Evolutionary conservation across 352 stramenopile species (phyloP), one percentile per base, ranked within the genome.

Genomic region (Hyaloperonospora arabidopsidis): DNA sequence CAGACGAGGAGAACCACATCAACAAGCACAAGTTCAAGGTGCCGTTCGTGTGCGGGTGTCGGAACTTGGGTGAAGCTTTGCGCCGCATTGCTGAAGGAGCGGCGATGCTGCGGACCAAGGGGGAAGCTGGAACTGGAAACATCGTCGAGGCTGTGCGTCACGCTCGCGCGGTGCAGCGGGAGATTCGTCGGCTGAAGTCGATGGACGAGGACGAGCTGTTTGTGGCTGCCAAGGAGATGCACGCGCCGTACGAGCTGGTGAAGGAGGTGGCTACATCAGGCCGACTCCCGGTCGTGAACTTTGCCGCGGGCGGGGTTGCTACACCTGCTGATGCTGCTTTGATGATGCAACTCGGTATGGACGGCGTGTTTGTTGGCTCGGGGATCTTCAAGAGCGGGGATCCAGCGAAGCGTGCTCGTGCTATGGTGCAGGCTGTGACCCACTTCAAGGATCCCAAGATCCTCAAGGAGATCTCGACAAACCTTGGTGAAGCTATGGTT

Each of bases 311-410:
- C 57, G 96, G 96, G 55, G 93, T 99, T n/a, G 96, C 96, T 13
- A 99, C 96, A 18, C 96, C 96, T 14, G 95, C 95, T 10, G 96
- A 99, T 65, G 96, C 96, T 32, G 96, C 96, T 28, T 74, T 99
- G 13, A 98, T 99, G 95, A 99, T 99, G 95, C 96, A 99, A 79
- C 82, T 99, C 11, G 96, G 96, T 56, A 96, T 98, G 80, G 96
- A 99, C 74, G 96, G 96, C 54, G 96, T 99, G 22, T 99, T 99
- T 60, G 96, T 99, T 14, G 96, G 96, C 43, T 97, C 82, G 52
- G 96, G 96, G 45, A 99, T 99, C 61, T 99, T 99, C 81, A 98
- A 98, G 80, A 97, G 79, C 50, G 84, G 83, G 17, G 89, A 98
- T 72, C 93, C 96, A 13, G 92, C 80, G 47, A 95, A 97, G 63